A percentile compares a stretch with the other conserved stretches of the same genome.
Conservation (phyloP, 106 monocot species). For the Dioscorea alata region DNA sequence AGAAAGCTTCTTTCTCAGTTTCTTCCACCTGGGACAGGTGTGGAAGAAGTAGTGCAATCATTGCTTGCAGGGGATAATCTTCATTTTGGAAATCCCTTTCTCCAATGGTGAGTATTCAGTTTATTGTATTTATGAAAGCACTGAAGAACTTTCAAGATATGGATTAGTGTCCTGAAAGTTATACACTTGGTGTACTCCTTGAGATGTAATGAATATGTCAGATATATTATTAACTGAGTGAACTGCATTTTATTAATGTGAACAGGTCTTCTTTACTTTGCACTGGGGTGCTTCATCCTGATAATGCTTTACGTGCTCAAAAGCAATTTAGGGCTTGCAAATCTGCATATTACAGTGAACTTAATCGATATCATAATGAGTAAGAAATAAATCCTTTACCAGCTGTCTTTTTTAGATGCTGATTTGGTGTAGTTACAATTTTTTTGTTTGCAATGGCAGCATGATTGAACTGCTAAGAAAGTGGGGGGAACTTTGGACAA, state of each 20-base stretch:
- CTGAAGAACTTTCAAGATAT: no score
- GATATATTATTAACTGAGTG: neutral
- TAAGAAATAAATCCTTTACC: constrained; percentile 13
- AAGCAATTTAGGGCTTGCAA: constrained; percentile 22
- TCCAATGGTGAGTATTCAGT: constrained; percentile 36
- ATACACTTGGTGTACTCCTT: no score
- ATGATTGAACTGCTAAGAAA: constrained; percentile 41
- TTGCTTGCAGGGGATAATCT: constrained; percentile 52
- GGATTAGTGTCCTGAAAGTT: no score
- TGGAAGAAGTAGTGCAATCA: constrained; percentile 39
- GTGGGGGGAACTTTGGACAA: constrained; percentile 51
- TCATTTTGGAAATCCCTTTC: constrained; percentile 63
- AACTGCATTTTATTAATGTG: no score
- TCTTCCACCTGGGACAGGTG: constrained; percentile 38
- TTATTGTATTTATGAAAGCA: no score
- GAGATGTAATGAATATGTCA: no score
- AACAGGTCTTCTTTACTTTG: constrained; percentile 62
- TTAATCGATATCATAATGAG: constrained; percentile 54
- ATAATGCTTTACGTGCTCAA: constrained; percentile 34
- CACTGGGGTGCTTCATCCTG: constrained; percentile 60
- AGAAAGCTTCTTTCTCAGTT: constrained; percentile 60
- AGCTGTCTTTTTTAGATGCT: neutral
- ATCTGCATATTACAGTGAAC: constrained; percentile 35
- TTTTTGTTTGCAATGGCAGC: constrained; percentile 25
- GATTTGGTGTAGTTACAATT: neutral